Percentiles rank a stretch among this genome's conserved stretches.
Evolutionary conservation across 73 alveolate species (phyloP).

Genomic region (Paramecium sexaurelia): DNA sequence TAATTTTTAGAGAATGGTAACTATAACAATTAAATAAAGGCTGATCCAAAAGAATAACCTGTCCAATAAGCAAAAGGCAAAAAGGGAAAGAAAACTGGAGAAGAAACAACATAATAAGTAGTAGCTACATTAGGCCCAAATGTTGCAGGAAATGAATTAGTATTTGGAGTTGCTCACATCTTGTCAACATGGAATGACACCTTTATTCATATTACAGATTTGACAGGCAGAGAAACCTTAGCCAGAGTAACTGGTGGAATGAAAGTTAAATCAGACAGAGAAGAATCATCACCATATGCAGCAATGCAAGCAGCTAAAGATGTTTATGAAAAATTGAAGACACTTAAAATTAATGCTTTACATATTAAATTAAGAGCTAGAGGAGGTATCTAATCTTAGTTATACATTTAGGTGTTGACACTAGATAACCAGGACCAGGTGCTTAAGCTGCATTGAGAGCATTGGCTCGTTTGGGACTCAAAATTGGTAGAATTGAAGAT

Average conservation of each 20-base stretch:
- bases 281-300: constrained; percentile 99
- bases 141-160: constrained; percentile 76
- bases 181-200: constrained; percentile 98
- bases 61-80: constrained; percentile 20
- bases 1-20: constrained; percentile 42
- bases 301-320: constrained; percentile 99
- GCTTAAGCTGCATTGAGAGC: constrained; percentile 99
- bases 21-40: constrained; percentile 32
- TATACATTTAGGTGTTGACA: constrained; percentile 72
- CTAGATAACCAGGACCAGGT: constrained; percentile 96
- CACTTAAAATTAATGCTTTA: constrained; percentile 95
- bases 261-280: constrained; percentile 99
- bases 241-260: constrained; percentile 99
- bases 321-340: constrained; percentile 86
- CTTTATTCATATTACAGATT: constrained; percentile 99
- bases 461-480: constrained; percentile 98
- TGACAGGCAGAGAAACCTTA: constrained; percentile 99
- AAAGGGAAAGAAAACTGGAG: constrained; percentile 49
- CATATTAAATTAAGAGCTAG: constrained; percentile 98
- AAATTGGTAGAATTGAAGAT: constrained; percentile 99
- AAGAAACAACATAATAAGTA: constrained; percentile 29
- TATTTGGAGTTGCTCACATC: constrained; percentile 97
- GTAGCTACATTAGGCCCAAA: constrained; percentile 59
- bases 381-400: constrained; percentile 83
- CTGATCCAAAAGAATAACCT: background rate